These are phyloP conservation scores for Grosmannia serpens DNA, from an alignment of 2,329 filamentous ascomycete species.

Conservation along the genomic window DNA sequence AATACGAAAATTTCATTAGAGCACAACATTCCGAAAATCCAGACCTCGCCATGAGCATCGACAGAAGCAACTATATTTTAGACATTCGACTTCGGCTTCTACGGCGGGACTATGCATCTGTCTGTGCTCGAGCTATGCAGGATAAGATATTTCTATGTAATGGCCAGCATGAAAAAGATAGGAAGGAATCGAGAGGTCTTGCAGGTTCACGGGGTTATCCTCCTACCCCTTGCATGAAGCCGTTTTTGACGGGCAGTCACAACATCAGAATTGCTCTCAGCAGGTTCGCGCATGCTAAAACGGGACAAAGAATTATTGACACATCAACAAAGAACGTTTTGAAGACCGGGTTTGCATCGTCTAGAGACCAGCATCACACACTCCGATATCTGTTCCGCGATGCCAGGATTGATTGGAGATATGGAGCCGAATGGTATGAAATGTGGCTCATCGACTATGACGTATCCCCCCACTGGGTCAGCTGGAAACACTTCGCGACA, in stretches of 20 bases:
- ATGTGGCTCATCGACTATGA: not conserved
- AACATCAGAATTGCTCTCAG: not conserved
- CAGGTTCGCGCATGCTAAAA: not conserved
- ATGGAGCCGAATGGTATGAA: not conserved
- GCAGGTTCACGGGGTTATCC: not conserved
- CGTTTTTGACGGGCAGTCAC: not conserved
- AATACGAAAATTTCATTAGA: not conserved
- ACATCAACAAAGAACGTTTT: not conserved
- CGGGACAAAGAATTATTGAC: not conserved
- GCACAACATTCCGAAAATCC: too few species aligned
- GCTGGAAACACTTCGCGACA: not conserved
- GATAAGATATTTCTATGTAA: not conserved
- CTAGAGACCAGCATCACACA: not conserved
- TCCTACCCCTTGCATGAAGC: not conserved
- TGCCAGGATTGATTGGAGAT: not conserved
- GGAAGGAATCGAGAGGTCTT: not conserved
- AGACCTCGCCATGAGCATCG: too few species aligned
- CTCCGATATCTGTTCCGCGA: not conserved
- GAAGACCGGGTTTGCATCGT: not conserved
- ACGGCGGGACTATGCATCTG: not conserved
- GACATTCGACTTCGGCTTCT: not conserved
- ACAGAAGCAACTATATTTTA: not conserved
- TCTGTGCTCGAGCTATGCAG: not conserved
- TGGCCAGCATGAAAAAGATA: not conserved
- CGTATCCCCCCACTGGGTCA: not conserved